Base-by-base conservation (phyloP, 495 filamentous ascomycete genomes). In the Hyaloscypha variabilis region DNA sequence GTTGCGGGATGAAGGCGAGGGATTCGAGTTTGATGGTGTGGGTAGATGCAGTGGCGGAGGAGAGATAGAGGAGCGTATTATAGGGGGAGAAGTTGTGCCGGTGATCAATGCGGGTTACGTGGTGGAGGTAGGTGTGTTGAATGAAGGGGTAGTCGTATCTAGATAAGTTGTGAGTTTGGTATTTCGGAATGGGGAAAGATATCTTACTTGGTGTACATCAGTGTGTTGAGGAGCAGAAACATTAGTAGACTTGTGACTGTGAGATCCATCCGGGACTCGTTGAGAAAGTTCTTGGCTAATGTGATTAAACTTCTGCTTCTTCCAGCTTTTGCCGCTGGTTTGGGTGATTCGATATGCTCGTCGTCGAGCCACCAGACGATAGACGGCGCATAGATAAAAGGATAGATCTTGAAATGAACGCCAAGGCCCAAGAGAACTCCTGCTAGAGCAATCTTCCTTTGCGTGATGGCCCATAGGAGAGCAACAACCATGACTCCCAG, bases 401-500 rank as follows among this genome's bases (percentile, higher is more conserved):
- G 95, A 73, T 98, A 99, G 62, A 99, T 99, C 80, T 99, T 99
- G 75, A 98, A 96, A 75, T 99, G 95, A 29, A 97, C 94, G 1
- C 87, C 84, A 36, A 97, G 76, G 0, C 95, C 95, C 6, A 99
- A 77, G 34, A 99, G 75, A 2, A 88, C 34, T 1, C 92, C 96
- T 0, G 93, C 91, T 2, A 96, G 73, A 14, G 75, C 67, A 34
- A 91, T 78, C 34, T 79, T 77, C 57, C 77, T 75, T 62, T 83
- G 77, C 53, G 90, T 74, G 6, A 92, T 85, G 0, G 93, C 90
- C 91, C 92, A 97, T 29, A 99, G 73, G 30, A 99, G 70, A 2
- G 85, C 90, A 50, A 88, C 85, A 24, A 96, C 90, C 72, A 97
- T 82, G 3, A 96, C 90, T 1, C 91, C 91, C 14, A 99, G 76